Evolutionary conservation across 108 stramenopile species (phyloP), one percentile per base, ranked within the genome.

Genomic region (Epipyxis sp.): DNA sequence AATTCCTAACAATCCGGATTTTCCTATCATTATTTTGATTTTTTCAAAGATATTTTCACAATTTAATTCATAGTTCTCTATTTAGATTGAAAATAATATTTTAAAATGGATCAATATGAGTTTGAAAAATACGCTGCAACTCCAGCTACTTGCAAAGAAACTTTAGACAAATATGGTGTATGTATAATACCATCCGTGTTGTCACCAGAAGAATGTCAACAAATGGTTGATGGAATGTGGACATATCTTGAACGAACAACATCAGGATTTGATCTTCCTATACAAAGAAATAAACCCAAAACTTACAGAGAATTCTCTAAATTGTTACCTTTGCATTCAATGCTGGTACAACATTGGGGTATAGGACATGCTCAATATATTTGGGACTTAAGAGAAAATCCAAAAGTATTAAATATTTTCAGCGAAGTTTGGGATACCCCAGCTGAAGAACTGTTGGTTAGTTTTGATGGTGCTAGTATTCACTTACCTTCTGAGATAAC

Each of bases 121-220:
- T 57, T 57, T 57, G 54, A 57, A 57, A 16, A 57, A 57, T 16
- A 57, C n/a, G n/a, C n/a, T n/a, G n/a, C n/a, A n/a, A n/a, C n/a
- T n/a, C 54, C 54, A 57, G 16, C 54, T 57, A 57, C 54, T 57
- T 57, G 54, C 25, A 25, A 57, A 57, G 54, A 57, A 25, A 25
- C 25, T 25, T 25, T 57, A 16, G 25, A 57, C 54, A 25, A 57
- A 20, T 57, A 57, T 57, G 54, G 54, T 57, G 54, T 57, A 20
- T 16, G 20, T 25, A 25, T 57, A 20, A 25, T 57, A 20, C 54
- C 54, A 57, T 20, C 16, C 25, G 20, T 57, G 54, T 25, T 57
- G 25, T 20, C 20, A 20, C 16, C 54, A 16, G 54, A 57, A 57
- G 54, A 57, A 57, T 57, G 54, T 57, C 20, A 57, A 57, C 16